These are phyloP conservation scores for Paramecium sonneborni DNA, from an alignment of 73 alveolate species.

Conservation along the genomic window DNA sequence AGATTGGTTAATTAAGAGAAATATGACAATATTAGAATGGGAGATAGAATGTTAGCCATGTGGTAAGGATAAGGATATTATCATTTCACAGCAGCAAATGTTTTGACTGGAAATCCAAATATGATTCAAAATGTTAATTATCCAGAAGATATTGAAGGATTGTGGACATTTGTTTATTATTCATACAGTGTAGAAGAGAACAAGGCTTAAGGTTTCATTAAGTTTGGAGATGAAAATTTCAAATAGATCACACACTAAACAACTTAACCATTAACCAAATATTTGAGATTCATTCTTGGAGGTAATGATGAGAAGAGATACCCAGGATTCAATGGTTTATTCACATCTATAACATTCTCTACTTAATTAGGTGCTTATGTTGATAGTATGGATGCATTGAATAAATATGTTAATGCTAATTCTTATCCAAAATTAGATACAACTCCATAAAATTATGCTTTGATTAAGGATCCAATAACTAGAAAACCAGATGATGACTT, in stretches of 20 bases:
- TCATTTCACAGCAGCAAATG: constrained; percentile 43
- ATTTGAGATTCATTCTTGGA: constrained; percentile 33
- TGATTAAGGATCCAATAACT: not conserved
- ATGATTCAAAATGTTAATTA: constrained; percentile 25
- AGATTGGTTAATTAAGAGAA: not conserved
- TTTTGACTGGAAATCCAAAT: constrained; percentile 29
- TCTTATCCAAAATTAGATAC: constrained; percentile 1
- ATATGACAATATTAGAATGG: constrained; percentile 47
- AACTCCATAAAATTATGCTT: not conserved
- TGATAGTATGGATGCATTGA: not conserved
- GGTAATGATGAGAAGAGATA: constrained; percentile 42
- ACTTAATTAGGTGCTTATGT: not conserved
- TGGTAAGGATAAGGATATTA: constrained; percentile 61
- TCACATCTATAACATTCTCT: constrained; percentile 13
- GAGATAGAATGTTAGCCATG: constrained; percentile 41
- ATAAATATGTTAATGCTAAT: not conserved
- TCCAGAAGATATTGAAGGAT: constrained; percentile 55
- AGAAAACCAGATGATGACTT: constrained; percentile 30
- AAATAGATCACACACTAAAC: constrained; percentile 2
- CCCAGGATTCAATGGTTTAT: constrained; percentile 50
- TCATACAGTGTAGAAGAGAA: constrained; percentile 5
- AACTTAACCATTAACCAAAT: not conserved
- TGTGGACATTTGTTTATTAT: constrained; percentile 52
- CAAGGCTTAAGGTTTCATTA: constrained; percentile 22
- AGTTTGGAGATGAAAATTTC: not conserved